Conservation (phyloP, 257 asterid species). For the Paulownia fortunei region DNA sequence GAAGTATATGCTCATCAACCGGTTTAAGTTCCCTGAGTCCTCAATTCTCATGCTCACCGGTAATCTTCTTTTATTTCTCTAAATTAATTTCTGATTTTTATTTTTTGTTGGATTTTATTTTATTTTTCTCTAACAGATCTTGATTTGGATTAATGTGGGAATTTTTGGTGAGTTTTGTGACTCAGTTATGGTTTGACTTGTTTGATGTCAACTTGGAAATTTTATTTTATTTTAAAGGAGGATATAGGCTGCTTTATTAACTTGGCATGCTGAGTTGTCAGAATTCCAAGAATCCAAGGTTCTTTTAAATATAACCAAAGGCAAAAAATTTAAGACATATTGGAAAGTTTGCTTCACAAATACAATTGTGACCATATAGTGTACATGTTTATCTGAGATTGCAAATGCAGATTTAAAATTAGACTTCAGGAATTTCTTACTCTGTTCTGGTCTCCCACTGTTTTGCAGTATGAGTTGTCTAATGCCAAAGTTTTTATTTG, state of each 20-base stretch:
- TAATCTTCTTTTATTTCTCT: conserved; percentile 27
- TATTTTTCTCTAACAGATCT: neutral
- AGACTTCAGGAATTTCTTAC: neutral
- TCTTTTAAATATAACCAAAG: no score
- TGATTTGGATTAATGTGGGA: conserved; percentile 11
- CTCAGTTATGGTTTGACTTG: conserved; percentile 35
- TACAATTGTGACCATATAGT: neutral
- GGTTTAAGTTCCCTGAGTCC: conserved; percentile 74
- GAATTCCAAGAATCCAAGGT: conserved; percentile 3
- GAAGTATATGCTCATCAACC: conserved; percentile 65
- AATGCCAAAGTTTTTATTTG: neutral
- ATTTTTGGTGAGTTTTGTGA: conserved; percentile 10
- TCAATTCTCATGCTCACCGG: conserved; percentile 93
- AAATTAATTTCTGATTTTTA: neutral
- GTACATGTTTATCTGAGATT: neutral
- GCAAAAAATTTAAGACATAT: no score
- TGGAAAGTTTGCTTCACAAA: no score
- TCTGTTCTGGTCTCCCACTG: neutral
- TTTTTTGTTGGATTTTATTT: neutral
- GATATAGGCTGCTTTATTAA: no score
- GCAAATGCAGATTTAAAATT: neutral
- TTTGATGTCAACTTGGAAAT: conserved; percentile 33
- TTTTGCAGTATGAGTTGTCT: neutral
- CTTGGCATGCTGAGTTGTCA: conserved; percentile 9
- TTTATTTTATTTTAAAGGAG: no score